Evolutionary conservation across 495 filamentous ascomycete genomes (phyloP), one percentile per base, ranked within the genome.

Genomic region (Hamigera avellanea): DNA sequence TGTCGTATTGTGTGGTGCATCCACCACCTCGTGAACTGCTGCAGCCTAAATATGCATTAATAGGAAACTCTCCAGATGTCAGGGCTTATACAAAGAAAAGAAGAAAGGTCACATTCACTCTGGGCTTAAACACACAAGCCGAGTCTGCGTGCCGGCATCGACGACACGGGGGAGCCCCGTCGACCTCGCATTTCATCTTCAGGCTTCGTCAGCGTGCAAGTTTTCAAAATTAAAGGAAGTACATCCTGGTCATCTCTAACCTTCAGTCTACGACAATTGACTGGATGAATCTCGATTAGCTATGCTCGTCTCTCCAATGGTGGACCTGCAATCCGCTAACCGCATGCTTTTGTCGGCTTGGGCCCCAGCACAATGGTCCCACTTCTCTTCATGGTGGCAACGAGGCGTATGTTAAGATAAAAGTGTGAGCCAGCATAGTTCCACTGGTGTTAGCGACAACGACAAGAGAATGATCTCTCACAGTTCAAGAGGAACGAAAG

Each of bases 111-210:
- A 64, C 58, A 56, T 64, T 62, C 14, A 58, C 57, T 26, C 60
- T 43, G n/a, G 58, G 60, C 35, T 58, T 60, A 39, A 64, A 64
- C 12, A 64, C 38, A 41, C 60, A 64, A 19, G 54, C 27, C 5
- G 48, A 40, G n/a, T 52, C 49, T 29, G 40, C 50, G n/a, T 47
- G 48, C 30, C 45, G 40, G 35, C 61, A 64, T 36, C 61, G 51
- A 26, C 54, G 55, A 45, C 59, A 62, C 10, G 58, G 54, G 26
- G 56, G 46, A 26, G 41, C 19, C n/a, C 54, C 57, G 27, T 59
- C 54, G 1, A 62, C 54, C 36, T 61, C 54, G 46, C 61, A 64
- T 56, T 52, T 57, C 61, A 64, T 64, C 55, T 59, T 10, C 13
- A 14, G 15, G 8, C 1, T 12, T 21, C 35, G 45, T 26, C 46